Base-by-base conservation (phyloP, 495 filamentous ascomycete species). In the Penicillium parvum region DNA sequence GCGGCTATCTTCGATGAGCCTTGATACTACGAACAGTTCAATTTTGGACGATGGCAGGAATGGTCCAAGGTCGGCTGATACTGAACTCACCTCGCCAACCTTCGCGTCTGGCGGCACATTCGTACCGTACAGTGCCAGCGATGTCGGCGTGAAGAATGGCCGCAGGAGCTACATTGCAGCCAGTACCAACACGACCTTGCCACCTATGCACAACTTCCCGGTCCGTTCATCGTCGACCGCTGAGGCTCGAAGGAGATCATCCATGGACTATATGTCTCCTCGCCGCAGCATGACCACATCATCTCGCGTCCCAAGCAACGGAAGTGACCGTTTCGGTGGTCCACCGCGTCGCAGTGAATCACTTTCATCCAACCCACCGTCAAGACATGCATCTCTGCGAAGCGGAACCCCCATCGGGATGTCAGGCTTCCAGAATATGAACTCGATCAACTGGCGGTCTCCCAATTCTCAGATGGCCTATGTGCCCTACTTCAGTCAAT, bases 1-100 rank as follows among this genome's bases (percentile, higher is more conserved):
- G 49, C 60, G 69, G 4, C 50, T 68, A 17, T 75, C 73, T 3
- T 68, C 63, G 0, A 58, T 68, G 39, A 76, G 72, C 38, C 42
- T 74, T 1, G 65, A 73, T 37, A 75, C 71, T 6, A 71, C 65
- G 1, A 64, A 74, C 42, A 76, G 72, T 41, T 74, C 72, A 2
- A 71, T 75, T 28, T 45, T 76, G n/a, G 65, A 74, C 10, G 73
- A 70, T 21, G 55, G 54, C 22, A 39, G 48, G 34, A 49, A 57
- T 23, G 58, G 49, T 7, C 60, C 58, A 5, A 45, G 50, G 10
- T 63, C 59, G 0, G 37, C 47, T 8, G 63, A 68, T 16, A 53
- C 52, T 11, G 58, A 63, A 1, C 46, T 68, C 3, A 55, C 49
- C 20, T 67, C 67, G 1, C 66, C 67, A 2, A 50, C 45, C 8